Evolutionary conservation across 225 moss, liverwort and hornwort genomes (phyloP).

Genomic region (Climacium dendroides): DNA sequence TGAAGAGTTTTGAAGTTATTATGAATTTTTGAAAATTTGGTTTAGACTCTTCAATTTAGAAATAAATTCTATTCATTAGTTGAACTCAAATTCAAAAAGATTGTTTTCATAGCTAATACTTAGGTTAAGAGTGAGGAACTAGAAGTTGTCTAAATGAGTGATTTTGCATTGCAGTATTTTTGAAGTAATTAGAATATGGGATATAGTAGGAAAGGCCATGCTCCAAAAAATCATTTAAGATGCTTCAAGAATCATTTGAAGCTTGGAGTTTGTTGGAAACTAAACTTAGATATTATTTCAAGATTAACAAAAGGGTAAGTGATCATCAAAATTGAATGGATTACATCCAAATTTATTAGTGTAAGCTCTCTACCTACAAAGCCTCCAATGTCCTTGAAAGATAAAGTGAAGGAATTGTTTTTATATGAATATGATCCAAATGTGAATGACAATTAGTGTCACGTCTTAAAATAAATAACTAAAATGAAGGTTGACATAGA

Average conservation of each 20-base stretch:
- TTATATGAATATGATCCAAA: not conserved
- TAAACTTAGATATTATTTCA: not conserved
- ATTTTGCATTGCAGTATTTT: not conserved
- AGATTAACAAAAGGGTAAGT: rapidly evolving
- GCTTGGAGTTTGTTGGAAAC: not conserved
- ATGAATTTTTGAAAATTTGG: not conserved
- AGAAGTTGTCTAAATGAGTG: not conserved
- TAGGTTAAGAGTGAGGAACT: not conserved
- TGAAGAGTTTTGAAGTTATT: not conserved
- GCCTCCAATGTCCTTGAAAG: not conserved
- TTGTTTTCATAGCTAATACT: too few relatives aligned
- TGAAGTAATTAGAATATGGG: not conserved
- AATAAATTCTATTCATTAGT: not conserved
- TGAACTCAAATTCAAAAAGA: not conserved
- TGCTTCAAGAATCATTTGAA: not conserved
- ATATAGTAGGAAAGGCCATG: rapidly evolving
- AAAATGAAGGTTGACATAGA: not conserved
- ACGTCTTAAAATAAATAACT: not conserved
- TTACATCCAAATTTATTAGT: not conserved
- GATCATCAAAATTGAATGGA: not conserved
- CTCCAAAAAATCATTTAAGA: too few relatives aligned
- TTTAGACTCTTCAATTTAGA: too few relatives aligned
- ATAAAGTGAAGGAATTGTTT: too few relatives aligned
- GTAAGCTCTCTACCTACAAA: not conserved
- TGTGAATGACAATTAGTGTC: not conserved